Base-by-base conservation (phyloP, 2,329 filamentous ascomycete genomes). In the Parascedosporium putredinis region DNA sequence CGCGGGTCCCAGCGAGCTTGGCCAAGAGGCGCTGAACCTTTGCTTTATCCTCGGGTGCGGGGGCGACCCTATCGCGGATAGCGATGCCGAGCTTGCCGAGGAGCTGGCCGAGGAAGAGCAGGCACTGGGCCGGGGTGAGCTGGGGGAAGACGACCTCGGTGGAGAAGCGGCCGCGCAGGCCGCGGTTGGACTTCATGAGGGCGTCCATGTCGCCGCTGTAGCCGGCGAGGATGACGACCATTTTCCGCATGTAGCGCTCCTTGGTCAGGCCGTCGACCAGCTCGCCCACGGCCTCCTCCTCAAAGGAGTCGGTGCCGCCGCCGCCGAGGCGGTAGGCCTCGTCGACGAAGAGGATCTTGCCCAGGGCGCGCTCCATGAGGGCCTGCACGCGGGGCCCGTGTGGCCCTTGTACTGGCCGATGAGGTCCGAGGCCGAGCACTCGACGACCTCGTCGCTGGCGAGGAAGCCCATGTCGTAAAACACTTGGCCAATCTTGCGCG, bases 381-480 rank as follows among this genome's bases (percentile, higher is more conserved):
- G 76, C 62, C 25, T 76, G 68, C 0, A 83, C 79, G 53, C 36
- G 86, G 0, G 82, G 83, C 80, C 82, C 0, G 83, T 88, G 0
- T 87, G 82, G 0, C 85, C 85, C 0, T 86, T 54, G 16, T 79
- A 89, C 53, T 84, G 68, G 0, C 79, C 85, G 1, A 90, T 70
- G 0, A 90, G 60, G 29, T 89, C 83, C 0, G 79, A 78, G 0
- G 82, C 81, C 0, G 85, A 88, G 43, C 73, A 77, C 49, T 88
- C 81, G 0, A 81, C 60, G 0, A 88, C 81, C 23, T 82, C 75
- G 0, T 70, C 72, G 0, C 68, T 69, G 0, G 76, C 64, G 0
- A 90, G 65, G 29, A 89, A 76, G 0, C 84, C 84, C 72, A 88
- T 78, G 55, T 89, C 80, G 57, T 86, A 89, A 58, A 79, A 90